phyloP scores from a whole-genome alignment of 495 filamentous ascomycete genomes.

The Neurospora sp. region DNA sequence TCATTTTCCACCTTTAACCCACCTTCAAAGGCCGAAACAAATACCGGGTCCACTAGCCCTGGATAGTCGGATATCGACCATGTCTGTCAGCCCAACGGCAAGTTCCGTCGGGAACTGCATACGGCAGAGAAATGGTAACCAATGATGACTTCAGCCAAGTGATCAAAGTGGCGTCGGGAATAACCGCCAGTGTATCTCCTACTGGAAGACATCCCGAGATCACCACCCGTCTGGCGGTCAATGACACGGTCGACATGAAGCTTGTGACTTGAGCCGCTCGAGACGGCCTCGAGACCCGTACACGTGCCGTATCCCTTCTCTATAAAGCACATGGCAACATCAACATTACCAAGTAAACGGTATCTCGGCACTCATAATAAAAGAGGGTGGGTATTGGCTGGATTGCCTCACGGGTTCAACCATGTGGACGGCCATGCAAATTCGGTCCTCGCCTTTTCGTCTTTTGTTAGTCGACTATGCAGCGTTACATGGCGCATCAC shows the following conservation, averaged over 20 bases:
- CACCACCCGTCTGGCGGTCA: neutral
- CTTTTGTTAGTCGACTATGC: neutral
- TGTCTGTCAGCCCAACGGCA: too few relatives aligned
- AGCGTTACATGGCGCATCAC: neutral
- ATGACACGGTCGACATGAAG: neutral
- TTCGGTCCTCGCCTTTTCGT: neutral
- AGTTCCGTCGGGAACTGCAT: neutral
- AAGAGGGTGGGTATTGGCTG: too few relatives aligned
- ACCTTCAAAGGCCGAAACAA: neutral
- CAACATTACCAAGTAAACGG: neutral
- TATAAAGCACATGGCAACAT: neutral
- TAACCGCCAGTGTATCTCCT: neutral
- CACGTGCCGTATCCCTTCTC: neutral
- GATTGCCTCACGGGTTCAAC: too few relatives aligned
- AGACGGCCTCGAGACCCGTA: too few relatives aligned
- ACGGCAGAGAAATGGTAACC: neutral
- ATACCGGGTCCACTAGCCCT: neutral
- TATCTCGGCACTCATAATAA: too few relatives aligned
- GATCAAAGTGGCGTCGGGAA: neutral
- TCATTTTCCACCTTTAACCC: neutral
- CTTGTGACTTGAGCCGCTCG: neutral
- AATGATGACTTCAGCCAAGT: neutral
- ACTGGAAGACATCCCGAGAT: neutral
- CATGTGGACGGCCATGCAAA: too few relatives aligned
- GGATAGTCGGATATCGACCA: too few relatives aligned